Evolutionary conservation across 345 rosid genomes (phyloP), one percentile per base, ranked within the genome.

Genomic region (Rhodamnia rubescens): DNA sequence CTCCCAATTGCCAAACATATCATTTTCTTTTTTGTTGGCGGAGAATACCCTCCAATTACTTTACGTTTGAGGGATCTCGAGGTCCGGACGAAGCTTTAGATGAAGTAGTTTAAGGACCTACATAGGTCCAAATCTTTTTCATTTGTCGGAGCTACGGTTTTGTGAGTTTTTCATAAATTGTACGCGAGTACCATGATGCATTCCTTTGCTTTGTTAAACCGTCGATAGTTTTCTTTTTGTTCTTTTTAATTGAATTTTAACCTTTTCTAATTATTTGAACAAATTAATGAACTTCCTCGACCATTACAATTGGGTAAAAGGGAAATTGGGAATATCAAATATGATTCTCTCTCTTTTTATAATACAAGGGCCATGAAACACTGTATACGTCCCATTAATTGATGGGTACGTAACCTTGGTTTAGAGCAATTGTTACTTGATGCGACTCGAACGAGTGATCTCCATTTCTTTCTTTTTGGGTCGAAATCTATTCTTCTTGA

Each of bases 321-420:
- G 16, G 40, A 61, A 27, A 27, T 27, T 61, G 20, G 18, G 29
- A 61, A 27, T 49, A 49, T 49, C 51, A 49, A 49, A 49, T 9
- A 49, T 49, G 12, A 49, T 49, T 49, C 21, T 14, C 21, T 61
- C 40, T 59, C 74, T 27, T 36, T 6, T 15, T 59, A n/a, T 59
- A 12, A 58, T 58, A n/a, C 69, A 12, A 64, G 75, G 32, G 4
- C 18, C 44, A 32, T 32, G 44, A 64, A 64, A 64, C 5, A 16
- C 6, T 4, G 8, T 32, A 11, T 0, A 64, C 1, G 29, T 32
- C 24, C 24, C 13, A 69, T 69, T 4, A 69, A 36, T 4, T 0
- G 3, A 10, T 69, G 0, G 8, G 44, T 4, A 69, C 0, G 1
- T 69, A 5, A 0, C 13, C 12, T 8, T 32, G 1, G 7, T 5